Evolutionary conservation across 83 land plant species (phyloP).

Genomic region (Diphasiastrum complanatum): DNA sequence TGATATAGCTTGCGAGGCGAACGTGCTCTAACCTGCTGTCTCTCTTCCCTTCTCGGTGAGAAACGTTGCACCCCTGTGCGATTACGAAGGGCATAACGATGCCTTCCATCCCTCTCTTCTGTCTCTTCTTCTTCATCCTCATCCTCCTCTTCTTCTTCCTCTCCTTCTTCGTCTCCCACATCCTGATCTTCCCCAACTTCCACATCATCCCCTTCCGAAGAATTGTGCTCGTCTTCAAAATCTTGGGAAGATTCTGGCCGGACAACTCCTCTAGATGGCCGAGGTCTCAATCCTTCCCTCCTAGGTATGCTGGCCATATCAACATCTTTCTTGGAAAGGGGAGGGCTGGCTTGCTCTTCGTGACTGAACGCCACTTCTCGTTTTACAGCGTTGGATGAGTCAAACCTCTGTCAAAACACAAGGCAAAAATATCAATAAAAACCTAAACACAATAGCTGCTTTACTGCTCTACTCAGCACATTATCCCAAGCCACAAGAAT

Average conservation of each 20-base stretch:
- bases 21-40: conserved; percentile 14
- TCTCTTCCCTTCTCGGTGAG: not conserved
- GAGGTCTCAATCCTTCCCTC: not conserved
- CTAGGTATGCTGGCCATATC: conserved; percentile 44
- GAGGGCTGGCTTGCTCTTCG: conserved; percentile 45
- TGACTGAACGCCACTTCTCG: conserved; percentile 34
- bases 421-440: not conserved
- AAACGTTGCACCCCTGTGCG: conserved; percentile 1
- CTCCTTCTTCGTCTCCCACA: conserved; percentile 1
- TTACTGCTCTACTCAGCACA: not conserved
- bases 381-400: conserved; percentile 29
- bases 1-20: conserved; percentile 28
- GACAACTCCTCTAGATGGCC: not conserved
- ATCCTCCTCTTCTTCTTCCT: conserved; percentile 20
- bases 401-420: conserved; percentile 1
- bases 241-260: not conserved
- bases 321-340: conserved; percentile 24
- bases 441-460: not conserved
- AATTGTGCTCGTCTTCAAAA: too few species aligned
- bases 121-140: not conserved
- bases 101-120: not conserved
- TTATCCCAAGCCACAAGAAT: not conserved
- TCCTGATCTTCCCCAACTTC: conserved; percentile 37
- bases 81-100: not conserved
- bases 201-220: not conserved